A percentile compares a stretch with the other conserved stretches of the same genome.
These are phyloP conservation scores for Elongisporangium anandrum DNA, from an alignment of 352 stramenopile genomes.

Conservation along the genomic window DNA sequence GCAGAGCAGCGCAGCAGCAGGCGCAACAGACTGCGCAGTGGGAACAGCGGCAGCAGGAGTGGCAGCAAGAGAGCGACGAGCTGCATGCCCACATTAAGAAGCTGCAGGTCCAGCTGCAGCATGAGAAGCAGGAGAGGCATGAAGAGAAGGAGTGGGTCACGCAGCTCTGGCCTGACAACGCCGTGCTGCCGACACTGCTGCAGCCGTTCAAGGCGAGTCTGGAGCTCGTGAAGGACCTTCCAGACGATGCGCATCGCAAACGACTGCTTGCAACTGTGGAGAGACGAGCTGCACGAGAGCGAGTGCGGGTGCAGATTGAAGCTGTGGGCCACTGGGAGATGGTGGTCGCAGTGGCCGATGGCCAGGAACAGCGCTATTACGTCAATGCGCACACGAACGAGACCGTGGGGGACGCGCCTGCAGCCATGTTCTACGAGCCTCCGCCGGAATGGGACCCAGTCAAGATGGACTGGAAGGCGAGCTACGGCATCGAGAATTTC, in stretches of 20 bases:
- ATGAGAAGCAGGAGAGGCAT: constrained; percentile 36
- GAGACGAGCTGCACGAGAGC: constrained; percentile 30
- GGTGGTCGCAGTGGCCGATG: constrained; percentile 16
- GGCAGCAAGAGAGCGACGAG: background rate
- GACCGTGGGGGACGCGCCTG: constrained; percentile 49
- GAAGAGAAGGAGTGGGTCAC: constrained; percentile 68
- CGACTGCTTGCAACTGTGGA: constrained; percentile 35
- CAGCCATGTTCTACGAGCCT: constrained; percentile 54
- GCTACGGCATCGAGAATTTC: constrained; percentile 45
- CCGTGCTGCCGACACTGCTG: constrained; percentile 57
- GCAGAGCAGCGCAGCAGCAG: background rate
- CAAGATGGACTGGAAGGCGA: constrained; percentile 57
- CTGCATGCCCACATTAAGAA: constrained; percentile 2
- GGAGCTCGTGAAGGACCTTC: constrained; percentile 21
- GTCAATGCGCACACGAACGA: constrained; percentile 47
- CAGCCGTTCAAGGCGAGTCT: constrained; percentile 20
- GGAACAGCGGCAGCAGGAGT: background rate
- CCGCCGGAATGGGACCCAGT: constrained; percentile 43
- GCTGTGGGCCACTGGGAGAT: constrained; percentile 46
- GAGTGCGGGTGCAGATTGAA: constrained; percentile 33
- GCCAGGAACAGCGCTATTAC: constrained; percentile 40
- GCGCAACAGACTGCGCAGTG: background rate
- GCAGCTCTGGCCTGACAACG: constrained; percentile 51
- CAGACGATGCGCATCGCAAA: constrained; percentile 14
- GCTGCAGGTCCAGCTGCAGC: constrained; percentile 16